Conservation (phyloP, 2,329 filamentous ascomycete species). For the Huntiella savannae region DNA sequence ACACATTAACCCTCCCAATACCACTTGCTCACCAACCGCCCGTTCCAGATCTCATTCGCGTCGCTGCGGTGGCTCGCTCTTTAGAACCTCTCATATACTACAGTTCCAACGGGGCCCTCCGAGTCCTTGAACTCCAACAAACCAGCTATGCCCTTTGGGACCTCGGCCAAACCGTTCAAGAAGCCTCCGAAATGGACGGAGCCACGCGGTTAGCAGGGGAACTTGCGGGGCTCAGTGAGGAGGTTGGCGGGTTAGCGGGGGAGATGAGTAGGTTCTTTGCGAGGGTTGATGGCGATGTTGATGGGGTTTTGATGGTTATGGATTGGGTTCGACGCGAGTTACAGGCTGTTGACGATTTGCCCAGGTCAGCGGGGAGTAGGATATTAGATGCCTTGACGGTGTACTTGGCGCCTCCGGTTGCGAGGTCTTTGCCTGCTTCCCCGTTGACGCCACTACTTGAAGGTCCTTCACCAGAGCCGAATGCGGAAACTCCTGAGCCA, state of each 20-base stretch:
- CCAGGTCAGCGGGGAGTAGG: constrained; percentile 39
- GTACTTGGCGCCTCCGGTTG: neutral
- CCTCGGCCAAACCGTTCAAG: constrained; percentile 68
- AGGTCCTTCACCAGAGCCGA: too few species aligned
- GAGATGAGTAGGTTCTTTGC: constrained; percentile 87
- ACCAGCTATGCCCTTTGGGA: constrained; percentile 92
- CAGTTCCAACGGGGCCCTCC: constrained; percentile 70
- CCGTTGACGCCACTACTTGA: neutral
- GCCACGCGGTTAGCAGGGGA: constrained; percentile 70
- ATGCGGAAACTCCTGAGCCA: neutral
- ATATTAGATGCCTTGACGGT: constrained; percentile 54
- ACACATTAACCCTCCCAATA: constrained; percentile 47
- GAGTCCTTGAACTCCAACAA: constrained; percentile 75
- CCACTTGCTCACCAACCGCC: constrained; percentile 26
- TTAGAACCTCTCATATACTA: constrained; percentile 93
- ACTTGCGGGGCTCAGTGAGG: constrained; percentile 71
- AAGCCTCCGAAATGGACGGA: constrained; percentile 71
- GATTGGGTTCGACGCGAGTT: constrained; percentile 86
- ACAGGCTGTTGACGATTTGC: constrained; percentile 37
- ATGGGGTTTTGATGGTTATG: constrained; percentile 84
- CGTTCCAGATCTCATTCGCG: constrained; percentile 73
- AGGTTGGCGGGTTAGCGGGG: constrained; percentile 62
- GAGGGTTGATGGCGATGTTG: constrained; percentile 81
- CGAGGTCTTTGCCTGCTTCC: neutral
- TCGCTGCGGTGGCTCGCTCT: constrained; percentile 71